Evolutionary conservation across 352 stramenopile genomes (phyloP), one percentile per base, ranked within the genome.

Genomic region (Globisporangium nodosum): DNA sequence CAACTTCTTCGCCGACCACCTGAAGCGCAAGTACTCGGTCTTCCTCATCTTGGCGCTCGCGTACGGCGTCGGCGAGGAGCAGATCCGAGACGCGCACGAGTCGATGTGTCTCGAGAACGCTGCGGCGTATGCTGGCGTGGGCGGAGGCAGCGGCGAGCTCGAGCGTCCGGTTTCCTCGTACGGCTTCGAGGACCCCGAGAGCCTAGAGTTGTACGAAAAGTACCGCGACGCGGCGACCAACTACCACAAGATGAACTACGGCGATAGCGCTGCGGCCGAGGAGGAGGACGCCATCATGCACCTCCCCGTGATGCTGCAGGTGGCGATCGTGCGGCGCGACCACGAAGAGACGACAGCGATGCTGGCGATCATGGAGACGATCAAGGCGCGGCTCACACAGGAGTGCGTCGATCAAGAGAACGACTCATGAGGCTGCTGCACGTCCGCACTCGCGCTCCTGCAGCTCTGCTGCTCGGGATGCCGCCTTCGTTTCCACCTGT

Each of bases 241-340:
- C 64, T 94, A 94, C 60, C 74, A 90, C 65, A 81, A 81, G 60
- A 90, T 94, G 81, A 94, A 94, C 54, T 94, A 92, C 52, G 85
- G 75, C 24, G 85, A 94, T 47, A 66, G 66, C n/a, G 53, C 61
- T 45, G 84, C 82, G 4, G 85, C 85, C 1, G 85, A 92, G 53
- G 85, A 94, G 69, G 85, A 94, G 71, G 85, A 94, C 63, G 85
- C 85, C 43, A 92, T 94, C 65, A 94, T 94, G 85, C 85, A 94
- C 48, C 65, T 94, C n/a, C 85, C 85, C 0, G 85, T 94, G 18
- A 94, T 94, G 85, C 71, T 94, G 12, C 85, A 92, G 61, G 81
- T 94, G 24, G 73, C 83, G 2, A 59, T 89, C 5, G 66, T 94
- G 54, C 79, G 85, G 18, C 68, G 78, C 59, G 82, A 92, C 46